phyloP scores from a whole-genome alignment of 805 yeast genomes.

The Schizosaccharomyces lindneri region DNA sequence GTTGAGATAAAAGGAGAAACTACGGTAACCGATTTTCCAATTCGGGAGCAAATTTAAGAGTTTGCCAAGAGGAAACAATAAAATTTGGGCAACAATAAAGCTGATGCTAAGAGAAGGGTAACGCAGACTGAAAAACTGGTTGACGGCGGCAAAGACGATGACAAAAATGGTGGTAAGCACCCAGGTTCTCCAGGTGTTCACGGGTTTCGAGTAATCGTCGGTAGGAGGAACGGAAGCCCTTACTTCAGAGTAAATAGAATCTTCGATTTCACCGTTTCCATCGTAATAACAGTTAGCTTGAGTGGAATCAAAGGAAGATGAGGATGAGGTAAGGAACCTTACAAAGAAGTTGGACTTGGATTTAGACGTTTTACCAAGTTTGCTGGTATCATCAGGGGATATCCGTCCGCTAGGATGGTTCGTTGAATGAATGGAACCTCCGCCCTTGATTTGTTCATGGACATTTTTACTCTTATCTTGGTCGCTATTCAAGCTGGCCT shows the following conservation, averaged over 20 bases:
- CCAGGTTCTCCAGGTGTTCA: slow-evolving; percentile 15
- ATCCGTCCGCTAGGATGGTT: no score
- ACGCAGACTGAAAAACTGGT: slow-evolving; percentile 27
- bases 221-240: slow-evolving; percentile 24
- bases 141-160: slow-evolving; percentile 8
- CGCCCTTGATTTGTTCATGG: no score
- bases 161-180: slow-evolving; percentile 15
- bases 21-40: slow-evolving; percentile 18
- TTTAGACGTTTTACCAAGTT: no score
- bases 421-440: no score
- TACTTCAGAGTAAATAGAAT: slow-evolving; percentile 22
- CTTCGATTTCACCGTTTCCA: not conserved
- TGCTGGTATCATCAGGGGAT: no score
- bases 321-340: no score
- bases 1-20: slow-evolving; percentile 18
- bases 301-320: no score
- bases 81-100: slow-evolving; percentile 30
- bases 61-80: slow-evolving; percentile 36
- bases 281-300: no score
- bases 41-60: slow-evolving; percentile 24
- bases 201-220: slow-evolving; percentile 20
- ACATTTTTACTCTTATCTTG: no score
- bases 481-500: no score
- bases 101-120: slow-evolving; percentile 28
- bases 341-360: no score